Evolutionary conservation across 306 rosid genomes (phyloP), one percentile per base, ranked within the genome.

Genomic region (Lithocarpus polystachyus): DNA sequence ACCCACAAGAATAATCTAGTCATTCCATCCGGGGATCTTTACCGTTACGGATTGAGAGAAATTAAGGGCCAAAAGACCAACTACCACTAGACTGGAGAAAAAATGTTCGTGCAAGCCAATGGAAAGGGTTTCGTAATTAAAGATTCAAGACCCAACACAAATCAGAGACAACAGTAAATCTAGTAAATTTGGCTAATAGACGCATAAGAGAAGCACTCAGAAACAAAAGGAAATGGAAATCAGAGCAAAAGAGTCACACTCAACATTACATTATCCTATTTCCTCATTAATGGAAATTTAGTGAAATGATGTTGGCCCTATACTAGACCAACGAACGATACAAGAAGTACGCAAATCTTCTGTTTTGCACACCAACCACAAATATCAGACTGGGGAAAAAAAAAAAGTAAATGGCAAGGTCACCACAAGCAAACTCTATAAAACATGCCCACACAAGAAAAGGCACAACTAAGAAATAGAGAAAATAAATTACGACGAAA

Each of bases 401-500:
- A 43, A 53, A 24, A 24, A 17, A 19, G 7, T 53, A 11, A 18
- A 53, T 28, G 31, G 56, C 13, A 26, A 31, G 23, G 11, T 64
- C 23, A n/a, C 54, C 14, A 20, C 64, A n/a, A 68, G 51, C 62
- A 31, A 22, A 52, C 22, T 61, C 33, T 65, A 71, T n/a, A 17
- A 20, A n/a, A 67, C 75, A 43, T 26, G 37, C 70, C 78, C 79
- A 65, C 71, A 28, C 52, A 24, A 2, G 64, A 57, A 13, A 67
- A 19, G 35, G 23, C 23, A 18, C 24, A 3, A 18, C n/a, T 18
- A 57, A 59, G 3, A 55, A 33, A 23, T 1, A 20, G 3, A 73
- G 15, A 24, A 6, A 69, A 56, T 20, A 52, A n/a, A 20, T 56
- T 20, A 59, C 17, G 33, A 33, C 19, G 12, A 45, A 14, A 40